phyloP scores from a whole-genome alignment of 2,329 filamentous ascomycete species.

The Gliomastix tumulicola region DNA sequence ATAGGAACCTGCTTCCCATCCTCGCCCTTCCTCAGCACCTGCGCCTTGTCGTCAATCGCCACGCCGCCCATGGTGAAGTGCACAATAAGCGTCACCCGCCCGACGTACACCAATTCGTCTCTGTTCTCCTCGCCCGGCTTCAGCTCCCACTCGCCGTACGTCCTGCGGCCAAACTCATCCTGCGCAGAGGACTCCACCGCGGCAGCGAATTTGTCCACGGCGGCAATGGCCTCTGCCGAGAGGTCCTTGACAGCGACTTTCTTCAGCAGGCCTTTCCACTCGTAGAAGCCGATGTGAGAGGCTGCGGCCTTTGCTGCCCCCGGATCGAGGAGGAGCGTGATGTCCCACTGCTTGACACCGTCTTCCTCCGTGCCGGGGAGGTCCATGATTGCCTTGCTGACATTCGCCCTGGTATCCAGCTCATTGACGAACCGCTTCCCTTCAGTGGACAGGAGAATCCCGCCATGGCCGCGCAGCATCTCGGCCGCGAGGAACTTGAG shows the following conservation, averaged over 20 bases:
- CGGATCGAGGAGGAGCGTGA: slow-evolving; percentile 52
- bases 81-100: slow-evolving; percentile 53
- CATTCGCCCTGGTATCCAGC: slow-evolving; percentile 48
- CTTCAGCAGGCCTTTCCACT: slow-evolving; percentile 53
- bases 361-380: slow-evolving; percentile 20
- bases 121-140: slow-evolving; percentile 30
- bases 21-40: slow-evolving; percentile 33
- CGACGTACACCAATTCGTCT: slow-evolving; percentile 49
- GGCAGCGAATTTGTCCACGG: slow-evolving; percentile 41
- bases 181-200: slow-evolving; percentile 27
- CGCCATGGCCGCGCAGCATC: slow-evolving; percentile 55
- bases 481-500: slow-evolving; percentile 61
- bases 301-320: slow-evolving; percentile 43
- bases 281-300: slow-evolving; percentile 55
- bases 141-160: slow-evolving; percentile 50
- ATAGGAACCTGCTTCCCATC: slow-evolving; percentile 33
- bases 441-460: slow-evolving; percentile 38
- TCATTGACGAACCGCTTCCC: slow-evolving; percentile 56
- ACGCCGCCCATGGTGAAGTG: slow-evolving; percentile 65
- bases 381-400: slow-evolving; percentile 45
- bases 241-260: slow-evolving; percentile 49
- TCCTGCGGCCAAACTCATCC: slow-evolving; percentile 38
- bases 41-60: slow-evolving; percentile 43
- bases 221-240: slow-evolving; percentile 23
- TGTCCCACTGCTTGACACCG: slow-evolving; percentile 52